Percentiles rank a stretch among this genome's conserved stretches.
These are phyloP conservation scores for Chara braunii DNA, from an alignment of 139 green algal genomes.

Conservation along the genomic window DNA sequence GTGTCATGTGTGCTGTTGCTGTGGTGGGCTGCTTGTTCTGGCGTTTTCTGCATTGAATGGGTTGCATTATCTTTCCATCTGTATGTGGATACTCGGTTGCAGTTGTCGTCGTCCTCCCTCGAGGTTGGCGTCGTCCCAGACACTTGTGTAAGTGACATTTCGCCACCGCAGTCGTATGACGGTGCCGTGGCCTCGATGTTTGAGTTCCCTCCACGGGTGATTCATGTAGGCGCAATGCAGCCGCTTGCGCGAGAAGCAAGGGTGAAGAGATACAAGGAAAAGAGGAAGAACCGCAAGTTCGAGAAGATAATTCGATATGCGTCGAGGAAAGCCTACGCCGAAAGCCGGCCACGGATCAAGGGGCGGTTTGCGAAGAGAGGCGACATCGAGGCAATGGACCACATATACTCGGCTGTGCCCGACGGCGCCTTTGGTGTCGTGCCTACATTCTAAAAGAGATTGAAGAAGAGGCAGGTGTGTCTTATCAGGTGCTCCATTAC, in stretches of 20 bases:
- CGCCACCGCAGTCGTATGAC: conserved; percentile 6
- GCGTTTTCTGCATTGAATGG: too few species aligned
- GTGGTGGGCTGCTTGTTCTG: too few species aligned
- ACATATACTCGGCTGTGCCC: too few species aligned
- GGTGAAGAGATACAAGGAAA: conserved; percentile 58
- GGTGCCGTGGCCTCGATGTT: not conserved
- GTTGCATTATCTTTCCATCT: too few species aligned
- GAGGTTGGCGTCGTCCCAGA: conserved; percentile 19
- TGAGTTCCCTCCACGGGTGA: conserved; percentile 11
- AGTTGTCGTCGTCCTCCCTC: conserved; percentile 26
- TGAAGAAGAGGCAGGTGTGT: too few species aligned
- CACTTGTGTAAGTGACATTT: conserved; percentile 3
- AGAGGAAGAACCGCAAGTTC: conserved; percentile 67
- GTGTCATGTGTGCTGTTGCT: too few species aligned
- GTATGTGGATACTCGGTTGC: not conserved
- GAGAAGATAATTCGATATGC: conserved; percentile 79
- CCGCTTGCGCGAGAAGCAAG: conserved; percentile 32
- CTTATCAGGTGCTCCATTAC: too few species aligned
- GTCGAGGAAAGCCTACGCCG: conserved; percentile 73
- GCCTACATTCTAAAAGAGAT: too few species aligned
- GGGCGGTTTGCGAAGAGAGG: conserved; percentile 65
- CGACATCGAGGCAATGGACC: too few species aligned
- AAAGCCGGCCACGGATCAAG: conserved; percentile 76
- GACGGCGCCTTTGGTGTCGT: too few species aligned
- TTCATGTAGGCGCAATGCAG: conserved; percentile 18